Conservation (phyloP, 495 filamentous ascomycete species). For the Xanthoparmelia taractica region DNA sequence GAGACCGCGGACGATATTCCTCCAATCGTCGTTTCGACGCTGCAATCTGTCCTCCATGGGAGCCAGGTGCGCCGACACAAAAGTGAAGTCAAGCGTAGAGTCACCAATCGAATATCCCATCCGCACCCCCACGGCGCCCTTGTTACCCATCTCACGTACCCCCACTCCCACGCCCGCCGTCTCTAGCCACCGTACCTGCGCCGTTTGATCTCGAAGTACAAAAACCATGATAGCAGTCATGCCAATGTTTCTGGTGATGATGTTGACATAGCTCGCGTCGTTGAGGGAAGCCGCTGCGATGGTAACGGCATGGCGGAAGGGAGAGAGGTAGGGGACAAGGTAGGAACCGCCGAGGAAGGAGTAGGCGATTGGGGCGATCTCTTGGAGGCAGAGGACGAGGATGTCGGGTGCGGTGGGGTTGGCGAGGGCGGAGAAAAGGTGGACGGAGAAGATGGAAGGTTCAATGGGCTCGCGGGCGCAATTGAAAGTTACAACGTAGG, state of each 20-base stretch:
- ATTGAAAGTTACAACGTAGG: constrained; percentile 86
- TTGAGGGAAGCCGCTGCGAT: constrained; percentile 45
- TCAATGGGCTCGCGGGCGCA: constrained; percentile 65
- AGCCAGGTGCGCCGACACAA: constrained; percentile 83
- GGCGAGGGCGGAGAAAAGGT: constrained; percentile 64
- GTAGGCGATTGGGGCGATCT: constrained; percentile 75
- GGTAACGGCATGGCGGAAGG: constrained; percentile 60
- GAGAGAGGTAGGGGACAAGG: constrained; percentile 65
- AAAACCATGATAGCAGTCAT: constrained; percentile 88
- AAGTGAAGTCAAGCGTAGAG: constrained; percentile 58
- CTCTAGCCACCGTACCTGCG: constrained; percentile 51
- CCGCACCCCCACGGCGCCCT: constrained; percentile 78
- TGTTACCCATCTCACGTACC: constrained; percentile 81
- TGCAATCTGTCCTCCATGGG: constrained; percentile 67
- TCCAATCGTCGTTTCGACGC: constrained; percentile 78
- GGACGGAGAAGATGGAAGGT: constrained; percentile 54
- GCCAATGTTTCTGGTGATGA: constrained; percentile 63
- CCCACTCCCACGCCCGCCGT: constrained; percentile 75
- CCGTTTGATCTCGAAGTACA: constrained; percentile 46
- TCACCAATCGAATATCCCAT: constrained; percentile 46
- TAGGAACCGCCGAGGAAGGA: constrained; percentile 81
- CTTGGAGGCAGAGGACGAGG: constrained; percentile 74
- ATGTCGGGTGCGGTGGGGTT: constrained; percentile 58
- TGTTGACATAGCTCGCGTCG: constrained; percentile 40
- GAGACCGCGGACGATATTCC: constrained; percentile 65